Evolutionary conservation across 768 basidiomycete genomes (phyloP).

Genomic region (Chlorophyllum brunneum): DNA sequence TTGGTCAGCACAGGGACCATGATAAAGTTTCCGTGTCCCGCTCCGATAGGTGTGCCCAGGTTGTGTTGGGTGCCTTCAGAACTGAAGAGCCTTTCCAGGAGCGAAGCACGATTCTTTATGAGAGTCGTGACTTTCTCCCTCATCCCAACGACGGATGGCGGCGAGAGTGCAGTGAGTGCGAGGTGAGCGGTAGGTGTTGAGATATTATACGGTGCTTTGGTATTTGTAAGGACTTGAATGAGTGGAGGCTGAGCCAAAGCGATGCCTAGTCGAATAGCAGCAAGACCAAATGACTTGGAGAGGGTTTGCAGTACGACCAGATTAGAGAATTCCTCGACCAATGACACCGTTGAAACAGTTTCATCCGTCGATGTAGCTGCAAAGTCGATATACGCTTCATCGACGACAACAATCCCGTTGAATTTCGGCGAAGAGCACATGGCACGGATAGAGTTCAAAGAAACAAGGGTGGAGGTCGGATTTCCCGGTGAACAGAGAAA

Average conservation of each 20-base stretch:
- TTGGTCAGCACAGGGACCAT: conserved; percentile 69
- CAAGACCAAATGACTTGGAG: conserved; percentile 94
- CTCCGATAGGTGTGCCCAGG: conserved; percentile 69
- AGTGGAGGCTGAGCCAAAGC: conserved; percentile 87
- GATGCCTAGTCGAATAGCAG: conserved; percentile 89
- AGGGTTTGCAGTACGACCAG: conserved; percentile 94
- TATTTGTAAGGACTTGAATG: conserved; percentile 88
- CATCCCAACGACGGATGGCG: conserved; percentile 60
- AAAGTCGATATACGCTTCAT: conserved; percentile 99
- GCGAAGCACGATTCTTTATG: conserved; percentile 47
- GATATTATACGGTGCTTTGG: conserved; percentile 98
- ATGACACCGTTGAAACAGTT: conserved; percentile 56
- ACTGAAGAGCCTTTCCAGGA: conserved; percentile 47
- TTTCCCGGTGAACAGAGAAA: conserved; percentile 98
- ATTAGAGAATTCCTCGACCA: conserved; percentile 82
- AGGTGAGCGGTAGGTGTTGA: conserved; percentile 85
- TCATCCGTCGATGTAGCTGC: conserved; percentile 36
- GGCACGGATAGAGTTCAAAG: conserved; percentile 61
- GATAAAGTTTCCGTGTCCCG: conserved; percentile 88
- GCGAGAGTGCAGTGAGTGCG: conserved; percentile 74
- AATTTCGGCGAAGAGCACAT: conserved; percentile 78
- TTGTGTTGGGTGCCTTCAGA: conserved; percentile 34
- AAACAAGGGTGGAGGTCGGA: conserved; percentile 86
- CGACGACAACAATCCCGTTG: conserved; percentile 90
- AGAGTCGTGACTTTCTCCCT: conserved; percentile 58